Evolutionary conservation across 108 stramenopile species (phyloP), one percentile per base, ranked within the genome.

Genomic region (Skeletonema potamos): DNA sequence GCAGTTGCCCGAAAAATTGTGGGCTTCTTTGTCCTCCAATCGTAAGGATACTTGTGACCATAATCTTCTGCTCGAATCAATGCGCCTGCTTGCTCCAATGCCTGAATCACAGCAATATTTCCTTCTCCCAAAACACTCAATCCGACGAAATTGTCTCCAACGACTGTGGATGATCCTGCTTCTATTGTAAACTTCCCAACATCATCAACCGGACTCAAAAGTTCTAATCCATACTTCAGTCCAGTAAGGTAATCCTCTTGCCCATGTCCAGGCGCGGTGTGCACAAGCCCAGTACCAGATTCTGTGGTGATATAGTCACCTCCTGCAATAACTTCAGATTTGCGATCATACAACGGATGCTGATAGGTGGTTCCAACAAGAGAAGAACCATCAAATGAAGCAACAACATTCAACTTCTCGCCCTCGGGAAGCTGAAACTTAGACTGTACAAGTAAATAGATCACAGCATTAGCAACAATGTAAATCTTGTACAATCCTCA

Each of bases 11-110:
- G 90, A 73, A 98, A 97, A 62, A 99, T 98, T 20, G 97, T 97
- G 22, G 99, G 99, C 70, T 97, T 97, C 83, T 99, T 99, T 17
- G 98, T 98, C 68, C 99, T 83, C 99, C 99, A 99, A 81, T 99
- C 99, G 79, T 98, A 98, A 0, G 99, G 99, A 81, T 99, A 99
- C 65, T 98, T 97, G 87, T 99, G 99, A 15, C 84, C 84, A 74
- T 98, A 98, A 57, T 95, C 90, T 79, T 97, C 94, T 27, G 70
- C 86, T 41, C 82, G 81, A 27, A 98, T 65, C 65, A 98, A 83
- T 15, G 94, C 88, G 36, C 95, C 95, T 3, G 73, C 68, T 57
- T 85, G 84, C 54, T 72, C 62, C 68, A 98, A 78, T 18, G 92
- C 95, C 30, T 91, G 87, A 68, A 98, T 82, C 27, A 98, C 88